A percentile compares a stretch with the other conserved stretches of the same genome.
Conservation (phyloP, 2,329 filamentous ascomycete species). For the Botrytis fabae region DNA sequence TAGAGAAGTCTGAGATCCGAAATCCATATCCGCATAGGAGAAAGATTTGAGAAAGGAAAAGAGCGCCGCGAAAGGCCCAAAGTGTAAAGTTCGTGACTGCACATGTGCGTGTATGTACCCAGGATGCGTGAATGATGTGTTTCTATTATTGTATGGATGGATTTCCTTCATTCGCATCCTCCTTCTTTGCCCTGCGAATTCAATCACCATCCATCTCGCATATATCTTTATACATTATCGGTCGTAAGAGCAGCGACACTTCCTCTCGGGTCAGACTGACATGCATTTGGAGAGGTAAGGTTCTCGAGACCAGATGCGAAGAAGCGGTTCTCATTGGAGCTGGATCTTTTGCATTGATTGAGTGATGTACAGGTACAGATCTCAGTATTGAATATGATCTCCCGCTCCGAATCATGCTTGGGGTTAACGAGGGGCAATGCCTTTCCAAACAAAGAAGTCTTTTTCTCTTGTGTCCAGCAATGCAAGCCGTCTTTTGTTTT, state of each 20-base stretch:
- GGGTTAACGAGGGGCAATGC: neutral
- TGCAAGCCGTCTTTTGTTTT: neutral
- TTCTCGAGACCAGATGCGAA: neutral
- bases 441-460: neutral
- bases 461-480: neutral
- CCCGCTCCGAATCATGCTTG: neutral
- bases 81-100: neutral
- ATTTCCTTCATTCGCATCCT: neutral
- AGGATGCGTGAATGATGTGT: neutral
- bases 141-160: neutral
- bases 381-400: neutral
- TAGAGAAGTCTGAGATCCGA: neutral
- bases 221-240: constrained; percentile 19
- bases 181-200: neutral
- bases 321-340: neutral
- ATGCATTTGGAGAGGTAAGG: constrained; percentile 11
- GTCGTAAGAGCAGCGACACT: neutral
- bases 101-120: neutral
- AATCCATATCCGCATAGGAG: neutral
- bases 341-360: neutral
- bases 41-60: neutral
- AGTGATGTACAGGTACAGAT: neutral
- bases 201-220: constrained; percentile 14
- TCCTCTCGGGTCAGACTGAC: constrained; percentile 4
- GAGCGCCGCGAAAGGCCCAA: neutral